Evolutionary conservation across 2,329 filamentous ascomycete species (phyloP).

Genomic region (Diaporthe eres): DNA sequence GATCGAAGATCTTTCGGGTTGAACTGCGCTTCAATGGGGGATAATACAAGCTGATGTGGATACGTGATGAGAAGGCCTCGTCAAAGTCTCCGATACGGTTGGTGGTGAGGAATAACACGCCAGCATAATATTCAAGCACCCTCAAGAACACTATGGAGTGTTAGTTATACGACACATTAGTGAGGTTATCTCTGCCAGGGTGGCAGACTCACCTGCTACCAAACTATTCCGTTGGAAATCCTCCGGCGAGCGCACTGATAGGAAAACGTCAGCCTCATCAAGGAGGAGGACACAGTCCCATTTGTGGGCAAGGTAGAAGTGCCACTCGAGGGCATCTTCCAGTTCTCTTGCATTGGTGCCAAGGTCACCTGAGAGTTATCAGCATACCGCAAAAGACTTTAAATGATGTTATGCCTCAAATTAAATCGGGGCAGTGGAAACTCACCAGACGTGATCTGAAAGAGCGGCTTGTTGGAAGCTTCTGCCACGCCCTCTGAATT

Average conservation of each 20-base stretch:
- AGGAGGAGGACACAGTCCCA: slow-evolving; percentile 61
- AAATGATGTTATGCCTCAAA: no score
- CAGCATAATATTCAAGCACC: slow-evolving; percentile 58
- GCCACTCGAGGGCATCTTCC: slow-evolving; percentile 47
- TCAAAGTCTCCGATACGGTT: slow-evolving; percentile 64
- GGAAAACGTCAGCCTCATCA: slow-evolving; percentile 72
- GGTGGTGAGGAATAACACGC: slow-evolving; percentile 65
- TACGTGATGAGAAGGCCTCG: slow-evolving; percentile 61
- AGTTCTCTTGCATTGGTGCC: slow-evolving; percentile 51
- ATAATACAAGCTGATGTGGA: slow-evolving; percentile 65
- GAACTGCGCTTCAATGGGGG: slow-evolving; percentile 56
- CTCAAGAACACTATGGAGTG: slow-evolving; percentile 54
- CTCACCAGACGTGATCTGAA: slow-evolving; percentile 43
- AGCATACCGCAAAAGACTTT: slow-evolving; percentile 34
- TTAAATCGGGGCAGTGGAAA: background rate
- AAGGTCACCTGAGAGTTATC: slow-evolving; percentile 43
- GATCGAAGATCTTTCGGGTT: slow-evolving; percentile 59
- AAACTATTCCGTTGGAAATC: slow-evolving; percentile 28
- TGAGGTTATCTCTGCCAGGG: slow-evolving; percentile 49
- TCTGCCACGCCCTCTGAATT: slow-evolving; percentile 44
- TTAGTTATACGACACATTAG: background rate
- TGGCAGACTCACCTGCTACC: slow-evolving; percentile 4
- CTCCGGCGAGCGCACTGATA: slow-evolving; percentile 4
- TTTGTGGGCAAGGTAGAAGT: slow-evolving; percentile 43
- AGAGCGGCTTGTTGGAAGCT: slow-evolving; percentile 40